Percentiles rank a stretch among this genome's conserved stretches.
phyloP scores from a whole-genome alignment of 257 asterid genomes.

The Capsicum rhomboideum region DNA sequence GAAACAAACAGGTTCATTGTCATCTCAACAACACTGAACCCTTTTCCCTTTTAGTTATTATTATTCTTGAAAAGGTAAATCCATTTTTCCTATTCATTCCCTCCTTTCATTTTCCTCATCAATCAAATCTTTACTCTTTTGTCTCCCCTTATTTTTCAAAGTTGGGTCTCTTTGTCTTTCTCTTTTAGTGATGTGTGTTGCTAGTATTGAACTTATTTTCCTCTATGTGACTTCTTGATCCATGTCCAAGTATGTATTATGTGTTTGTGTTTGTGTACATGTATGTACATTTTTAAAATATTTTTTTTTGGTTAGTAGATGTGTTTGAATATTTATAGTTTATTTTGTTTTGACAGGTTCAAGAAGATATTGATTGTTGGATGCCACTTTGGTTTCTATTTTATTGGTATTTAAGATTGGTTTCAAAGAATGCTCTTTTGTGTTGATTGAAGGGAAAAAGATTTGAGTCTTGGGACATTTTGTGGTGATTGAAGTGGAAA shows the following conservation, averaged over 20 bases:
- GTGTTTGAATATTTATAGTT: background rate
- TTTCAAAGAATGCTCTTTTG: background rate
- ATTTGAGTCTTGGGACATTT: slow-evolving; percentile 12
- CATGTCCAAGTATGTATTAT: background rate
- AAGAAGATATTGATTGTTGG: slow-evolving; percentile 12
- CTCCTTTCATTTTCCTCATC: background rate
- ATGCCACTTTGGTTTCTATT: slow-evolving; percentile 1
- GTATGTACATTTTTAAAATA: background rate
- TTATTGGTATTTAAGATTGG: slow-evolving; percentile 3
- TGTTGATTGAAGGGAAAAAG: slow-evolving; percentile 11
- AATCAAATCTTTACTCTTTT: slow-evolving; percentile 16
- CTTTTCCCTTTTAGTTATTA: background rate
- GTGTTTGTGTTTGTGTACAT: background rate
- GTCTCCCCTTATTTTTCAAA: slow-evolving; percentile 3
- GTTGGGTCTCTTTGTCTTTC: background rate
- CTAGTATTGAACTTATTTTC: background rate
- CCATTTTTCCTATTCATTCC: background rate
- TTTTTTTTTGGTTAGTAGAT: background rate
- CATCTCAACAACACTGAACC: background rate
- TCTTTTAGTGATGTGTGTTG: background rate
- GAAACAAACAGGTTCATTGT: slow-evolving; percentile 3
- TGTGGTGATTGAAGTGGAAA: slow-evolving; percentile 10
- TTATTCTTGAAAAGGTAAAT: slow-evolving; percentile 15
- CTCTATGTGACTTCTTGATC: background rate
- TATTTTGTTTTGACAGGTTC: slow-evolving; percentile 7